Conservation (phyloP, 345 rosid species). For the Linum usitatissimum region DNA sequence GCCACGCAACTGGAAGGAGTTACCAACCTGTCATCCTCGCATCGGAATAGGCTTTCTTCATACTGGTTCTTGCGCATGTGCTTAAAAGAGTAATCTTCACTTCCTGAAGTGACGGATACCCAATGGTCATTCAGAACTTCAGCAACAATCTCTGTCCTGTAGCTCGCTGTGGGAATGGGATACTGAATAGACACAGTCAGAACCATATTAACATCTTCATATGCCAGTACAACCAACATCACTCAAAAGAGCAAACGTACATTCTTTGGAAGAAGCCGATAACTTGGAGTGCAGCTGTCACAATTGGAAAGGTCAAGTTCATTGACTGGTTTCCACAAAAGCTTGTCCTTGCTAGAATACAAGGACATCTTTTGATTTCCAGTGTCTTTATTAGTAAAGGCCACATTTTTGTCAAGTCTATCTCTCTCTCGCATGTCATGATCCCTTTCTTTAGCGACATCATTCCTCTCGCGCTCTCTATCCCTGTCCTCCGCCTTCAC, state of each 20-base stretch:
- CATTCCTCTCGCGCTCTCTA: conserved; percentile 53
- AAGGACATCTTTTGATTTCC: conserved; percentile 43
- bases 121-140: conserved; percentile 89
- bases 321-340: conserved; percentile 71
- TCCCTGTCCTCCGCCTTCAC: conserved; percentile 65
- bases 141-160: conserved; percentile 70
- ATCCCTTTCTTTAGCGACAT: conserved; percentile 56
- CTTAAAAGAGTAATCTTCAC: conserved; percentile 98
- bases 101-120: conserved; percentile 98
- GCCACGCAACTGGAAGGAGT: conserved; percentile 6
- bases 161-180: conserved; percentile 68
- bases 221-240: conserved; percentile 1
- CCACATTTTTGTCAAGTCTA: conserved; percentile 51
- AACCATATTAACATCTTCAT: conserved; percentile 12
- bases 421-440: conserved; percentile 61
- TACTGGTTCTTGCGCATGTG: conserved; percentile 99
- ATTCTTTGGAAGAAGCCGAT: conserved; percentile 84
- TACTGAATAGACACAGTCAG: conserved; percentile 49
- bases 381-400: conserved; percentile 37
- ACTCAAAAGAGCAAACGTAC: conserved; percentile 27
- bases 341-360: conserved; percentile 63
- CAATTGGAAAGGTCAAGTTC: conserved; percentile 95
- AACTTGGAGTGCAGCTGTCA: conserved; percentile 95
- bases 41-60: conserved; percentile 87
- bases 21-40: conserved; percentile 93